Evolutionary conservation across 352 stramenopile species (phyloP).

Genomic region (Phytophthora europaea): DNA sequence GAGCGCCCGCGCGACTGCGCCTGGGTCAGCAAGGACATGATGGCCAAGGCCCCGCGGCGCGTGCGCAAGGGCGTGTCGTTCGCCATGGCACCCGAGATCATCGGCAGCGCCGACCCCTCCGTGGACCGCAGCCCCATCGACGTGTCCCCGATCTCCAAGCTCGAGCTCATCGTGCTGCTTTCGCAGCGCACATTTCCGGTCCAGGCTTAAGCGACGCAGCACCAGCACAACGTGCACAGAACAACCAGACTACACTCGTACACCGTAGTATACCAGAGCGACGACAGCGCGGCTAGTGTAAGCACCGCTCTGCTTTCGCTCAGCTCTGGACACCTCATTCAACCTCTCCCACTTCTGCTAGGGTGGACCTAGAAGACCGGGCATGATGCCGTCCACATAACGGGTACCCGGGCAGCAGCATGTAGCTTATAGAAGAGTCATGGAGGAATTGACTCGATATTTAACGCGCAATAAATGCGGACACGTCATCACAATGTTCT

Average conservation of each 20-base stretch:
- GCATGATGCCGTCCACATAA: not conserved
- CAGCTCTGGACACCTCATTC: constrained; percentile 5
- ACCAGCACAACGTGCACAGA: constrained; percentile 18
- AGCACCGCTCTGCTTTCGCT: constrained; percentile 3
- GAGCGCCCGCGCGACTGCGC: constrained; percentile 51
- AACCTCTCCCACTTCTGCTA: constrained; percentile 19
- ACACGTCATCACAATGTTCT: constrained; percentile 35
- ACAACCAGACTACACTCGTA: constrained; percentile 36
- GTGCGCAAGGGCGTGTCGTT: constrained; percentile 80
- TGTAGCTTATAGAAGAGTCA: constrained; percentile 42
- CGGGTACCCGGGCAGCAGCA: constrained; percentile 11
- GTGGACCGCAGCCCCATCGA: constrained; percentile 83
- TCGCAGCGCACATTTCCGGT: constrained; percentile 80
- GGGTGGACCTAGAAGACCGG: constrained; percentile 30
- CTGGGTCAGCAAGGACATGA: constrained; percentile 64
- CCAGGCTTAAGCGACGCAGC: constrained; percentile 38
- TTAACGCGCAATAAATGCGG: constrained; percentile 39
- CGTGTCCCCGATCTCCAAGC: constrained; percentile 78
- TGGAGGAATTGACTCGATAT: constrained; percentile 36
- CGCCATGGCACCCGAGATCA: constrained; percentile 65
- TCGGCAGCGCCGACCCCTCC: constrained; percentile 71
- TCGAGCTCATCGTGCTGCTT: constrained; percentile 80
- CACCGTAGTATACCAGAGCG: constrained; percentile 31
- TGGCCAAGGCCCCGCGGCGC: constrained; percentile 42
- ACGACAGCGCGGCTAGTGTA: constrained; percentile 14